Percentiles rank a stretch among this genome's conserved stretches.
Evolutionary conservation across 2,329 filamentous ascomycete genomes (phyloP).

Genomic region (Berkeleyomyces rouxiae): DNA sequence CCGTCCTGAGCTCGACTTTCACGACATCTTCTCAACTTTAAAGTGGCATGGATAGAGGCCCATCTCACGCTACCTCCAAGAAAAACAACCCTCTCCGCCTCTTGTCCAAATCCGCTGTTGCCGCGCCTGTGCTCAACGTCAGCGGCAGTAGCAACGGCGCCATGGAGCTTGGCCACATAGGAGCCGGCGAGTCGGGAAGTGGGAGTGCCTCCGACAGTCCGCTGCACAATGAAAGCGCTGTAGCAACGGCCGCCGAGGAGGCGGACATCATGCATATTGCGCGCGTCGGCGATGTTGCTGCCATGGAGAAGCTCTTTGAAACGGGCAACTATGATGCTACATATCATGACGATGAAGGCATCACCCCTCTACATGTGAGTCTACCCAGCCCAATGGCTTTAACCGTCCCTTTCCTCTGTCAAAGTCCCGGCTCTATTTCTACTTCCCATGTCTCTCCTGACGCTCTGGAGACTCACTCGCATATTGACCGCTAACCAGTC

Average conservation of each 20-base stretch:
- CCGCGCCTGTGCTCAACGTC: conserved; percentile 38
- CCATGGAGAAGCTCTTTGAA: conserved; percentile 82
- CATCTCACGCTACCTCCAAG: not conserved
- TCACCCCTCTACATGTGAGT: conserved; percentile 84
- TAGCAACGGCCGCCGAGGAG: conserved; percentile 24
- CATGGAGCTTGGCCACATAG: conserved; percentile 37
- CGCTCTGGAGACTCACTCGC: not conserved
- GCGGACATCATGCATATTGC: conserved; percentile 94
- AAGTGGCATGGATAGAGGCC: not conserved
- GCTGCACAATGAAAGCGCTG: conserved; percentile 12
- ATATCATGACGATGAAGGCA: conserved; percentile 78
- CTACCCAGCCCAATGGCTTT: not conserved
- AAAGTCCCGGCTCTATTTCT: not conserved
- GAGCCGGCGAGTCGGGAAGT: conserved; percentile 21
- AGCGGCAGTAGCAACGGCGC: conserved; percentile 18
- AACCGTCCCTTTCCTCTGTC: not conserved
- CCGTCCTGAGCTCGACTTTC: not conserved
- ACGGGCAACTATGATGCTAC: conserved; percentile 65
- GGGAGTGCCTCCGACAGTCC: conserved; percentile 14
- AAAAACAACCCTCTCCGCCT: conserved; percentile 32
- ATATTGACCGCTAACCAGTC: conserved; percentile 12
- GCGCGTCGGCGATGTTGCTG: conserved; percentile 66
- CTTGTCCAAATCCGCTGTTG: conserved; percentile 35
- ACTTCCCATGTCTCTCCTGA: not conserved
- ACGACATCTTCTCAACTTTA: not conserved